Conservation (phyloP, 116 monocot genomes). For the Posidonia oceanica region DNA sequence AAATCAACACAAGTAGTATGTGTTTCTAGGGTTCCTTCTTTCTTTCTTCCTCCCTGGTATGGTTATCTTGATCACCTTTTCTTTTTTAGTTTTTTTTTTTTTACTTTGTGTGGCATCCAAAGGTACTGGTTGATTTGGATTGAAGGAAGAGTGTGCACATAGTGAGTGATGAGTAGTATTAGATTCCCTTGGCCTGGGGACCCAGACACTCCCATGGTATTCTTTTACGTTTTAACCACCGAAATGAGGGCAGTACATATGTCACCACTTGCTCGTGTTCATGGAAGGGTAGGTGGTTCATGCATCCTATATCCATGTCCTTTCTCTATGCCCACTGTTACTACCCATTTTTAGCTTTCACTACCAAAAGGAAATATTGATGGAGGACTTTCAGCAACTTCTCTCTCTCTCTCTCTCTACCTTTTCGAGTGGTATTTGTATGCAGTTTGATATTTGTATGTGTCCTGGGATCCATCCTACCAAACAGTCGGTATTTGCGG, state of each 20-base stretch:
- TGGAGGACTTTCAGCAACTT: not conserved
- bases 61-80: too few relatives aligned
- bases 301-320: not conserved
- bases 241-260: not conserved
- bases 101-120: too few relatives aligned
- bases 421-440: not conserved
- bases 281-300: not conserved
- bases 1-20: too few relatives aligned
- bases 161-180: not conserved
- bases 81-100: too few relatives aligned
- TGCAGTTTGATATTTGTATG: too few relatives aligned
- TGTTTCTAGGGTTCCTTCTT: too few relatives aligned
- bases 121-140: not conserved
- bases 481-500: conserved; percentile 43
- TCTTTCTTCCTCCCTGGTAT: too few relatives aligned
- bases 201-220: not conserved
- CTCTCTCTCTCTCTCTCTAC: not conserved
- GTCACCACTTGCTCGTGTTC: not conserved
- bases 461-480: too few relatives aligned
- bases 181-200: conserved; percentile 1
- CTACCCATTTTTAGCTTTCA: too few relatives aligned
- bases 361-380: too few relatives aligned
- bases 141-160: not conserved
- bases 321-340: too few relatives aligned
- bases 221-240: not conserved